phyloP scores from a whole-genome alignment of 371 early-diverging fungal genomes.

The Rhizopus delemar region DNA sequence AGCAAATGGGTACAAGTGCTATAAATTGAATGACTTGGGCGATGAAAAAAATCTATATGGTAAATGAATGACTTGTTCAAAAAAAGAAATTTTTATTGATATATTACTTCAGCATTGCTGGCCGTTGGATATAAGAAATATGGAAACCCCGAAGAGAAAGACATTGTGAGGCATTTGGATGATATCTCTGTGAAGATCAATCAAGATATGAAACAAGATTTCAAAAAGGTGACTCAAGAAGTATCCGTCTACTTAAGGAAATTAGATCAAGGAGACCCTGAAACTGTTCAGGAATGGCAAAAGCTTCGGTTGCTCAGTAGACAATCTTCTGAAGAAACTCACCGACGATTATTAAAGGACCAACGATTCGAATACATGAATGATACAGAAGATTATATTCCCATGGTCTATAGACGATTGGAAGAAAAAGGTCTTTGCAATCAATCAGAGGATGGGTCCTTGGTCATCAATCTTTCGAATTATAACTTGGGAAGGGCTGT shows the following conservation, averaged over 20 bases:
- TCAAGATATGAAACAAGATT: constrained; percentile 59
- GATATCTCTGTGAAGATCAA: constrained; percentile 96
- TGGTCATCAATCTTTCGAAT: constrained; percentile 70
- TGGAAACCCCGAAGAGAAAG: constrained; percentile 76
- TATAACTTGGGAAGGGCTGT: constrained; percentile 76
- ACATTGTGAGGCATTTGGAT: constrained; percentile 94
- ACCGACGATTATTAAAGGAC: constrained; percentile 65
- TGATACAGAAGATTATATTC: constrained; percentile 79
- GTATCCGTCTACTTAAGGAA: constrained; percentile 90
- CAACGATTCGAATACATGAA: constrained; percentile 52
- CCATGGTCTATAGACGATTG: constrained; percentile 68
- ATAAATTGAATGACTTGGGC: constrained; percentile 97
- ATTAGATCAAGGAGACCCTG: constrained; percentile 91
- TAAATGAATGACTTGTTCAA: constrained; percentile 11
- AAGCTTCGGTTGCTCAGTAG: constrained; percentile 88
- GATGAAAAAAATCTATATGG: constrained; percentile 99
- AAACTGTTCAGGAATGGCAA: constrained; percentile 78
- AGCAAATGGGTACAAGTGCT: constrained; percentile 85
- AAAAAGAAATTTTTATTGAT: background rate
- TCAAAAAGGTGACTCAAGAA: constrained; percentile 56
- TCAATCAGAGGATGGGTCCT: constrained; percentile 70
- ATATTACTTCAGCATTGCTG: constrained; percentile 63
- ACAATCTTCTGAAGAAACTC: constrained; percentile 83
- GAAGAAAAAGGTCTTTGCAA: constrained; percentile 53
- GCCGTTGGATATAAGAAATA: constrained; percentile 91